These are phyloP conservation scores for Fraxinus cuspidata DNA, from an alignment of 257 asterid species.

Conservation along the genomic window DNA sequence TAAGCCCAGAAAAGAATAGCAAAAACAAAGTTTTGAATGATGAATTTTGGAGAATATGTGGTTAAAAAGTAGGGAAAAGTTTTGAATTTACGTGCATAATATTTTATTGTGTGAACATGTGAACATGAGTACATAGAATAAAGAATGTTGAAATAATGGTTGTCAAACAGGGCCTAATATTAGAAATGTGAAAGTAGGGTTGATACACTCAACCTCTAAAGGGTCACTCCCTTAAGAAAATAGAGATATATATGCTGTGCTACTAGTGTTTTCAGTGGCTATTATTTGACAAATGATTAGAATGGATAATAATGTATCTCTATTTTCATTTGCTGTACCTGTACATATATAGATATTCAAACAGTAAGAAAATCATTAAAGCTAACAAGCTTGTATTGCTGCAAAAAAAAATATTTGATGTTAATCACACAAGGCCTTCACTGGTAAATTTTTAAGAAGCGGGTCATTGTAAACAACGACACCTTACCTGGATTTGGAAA, in stretches of 20 bases:
- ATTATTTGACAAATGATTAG: constrained; percentile 12
- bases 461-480: background rate
- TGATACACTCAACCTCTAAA: constrained; percentile 10
- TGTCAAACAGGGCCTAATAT: background rate
- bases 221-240: background rate
- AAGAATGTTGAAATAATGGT: no score
- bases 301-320: background rate
- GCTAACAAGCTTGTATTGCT: constrained; percentile 14
- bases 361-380: constrained; percentile 16
- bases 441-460: constrained; percentile 8
- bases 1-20: background rate
- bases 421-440: background rate
- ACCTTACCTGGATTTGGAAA: constrained; percentile 89
- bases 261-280: background rate
- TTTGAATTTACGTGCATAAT: no score
- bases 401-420: background rate
- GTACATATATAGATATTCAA: constrained; percentile 2
- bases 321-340: background rate
- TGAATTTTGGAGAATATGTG: no score
- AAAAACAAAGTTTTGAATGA: no score
- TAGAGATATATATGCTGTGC: constrained; percentile 9
- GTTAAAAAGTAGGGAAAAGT: no score
- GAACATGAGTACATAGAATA: no score
- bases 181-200: background rate
- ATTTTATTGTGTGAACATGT: no score